These are phyloP conservation scores for Rhizoclosmatium sp. DNA, from an alignment of 192 early-diverging fungal genomes.

Conservation along the genomic window DNA sequence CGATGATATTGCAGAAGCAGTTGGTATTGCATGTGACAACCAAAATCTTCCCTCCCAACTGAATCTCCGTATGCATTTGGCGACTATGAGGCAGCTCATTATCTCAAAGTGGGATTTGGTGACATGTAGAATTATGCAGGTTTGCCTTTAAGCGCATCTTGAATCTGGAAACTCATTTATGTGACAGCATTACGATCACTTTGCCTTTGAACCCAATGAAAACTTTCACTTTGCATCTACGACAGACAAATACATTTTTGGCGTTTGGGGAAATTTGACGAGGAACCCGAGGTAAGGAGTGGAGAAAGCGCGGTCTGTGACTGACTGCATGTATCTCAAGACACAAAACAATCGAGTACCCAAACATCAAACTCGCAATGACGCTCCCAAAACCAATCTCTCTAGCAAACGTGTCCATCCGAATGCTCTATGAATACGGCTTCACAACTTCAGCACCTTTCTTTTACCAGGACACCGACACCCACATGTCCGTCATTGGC, in stretches of 20 bases:
- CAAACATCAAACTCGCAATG: conserved; percentile 45
- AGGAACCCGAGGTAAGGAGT: conserved; percentile 56
- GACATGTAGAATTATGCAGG: conserved; percentile 52
- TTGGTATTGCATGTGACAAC: conserved; percentile 35
- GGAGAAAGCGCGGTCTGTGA: too few species aligned
- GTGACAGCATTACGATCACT: conserved; percentile 55
- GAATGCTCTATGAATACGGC: conserved; percentile 53
- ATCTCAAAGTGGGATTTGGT: conserved; percentile 55
- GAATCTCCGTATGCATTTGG: conserved; percentile 37
- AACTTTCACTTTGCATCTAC: conserved; percentile 55
- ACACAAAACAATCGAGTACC: conserved; percentile 61
- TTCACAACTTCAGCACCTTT: conserved; percentile 36
- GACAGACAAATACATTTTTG: conserved; percentile 42
- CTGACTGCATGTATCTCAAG: conserved; percentile 17
- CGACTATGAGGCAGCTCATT: conserved; percentile 43
- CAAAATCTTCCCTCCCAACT: conserved; percentile 24
- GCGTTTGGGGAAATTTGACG: conserved; percentile 64
- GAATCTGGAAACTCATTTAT: conserved; percentile 4
- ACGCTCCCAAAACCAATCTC: conserved; percentile 63
- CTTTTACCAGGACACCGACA: conserved; percentile 37
- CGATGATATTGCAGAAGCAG: conserved; percentile 29
- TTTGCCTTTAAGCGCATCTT: conserved; percentile 1
- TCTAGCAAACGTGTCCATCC: conserved; percentile 55
- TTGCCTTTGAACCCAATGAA: conserved; percentile 57
- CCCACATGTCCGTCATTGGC: conserved; percentile 49